Evolutionary conservation across 805 yeast species (phyloP).

Genomic region (Barnettozyma vustinii): DNA sequence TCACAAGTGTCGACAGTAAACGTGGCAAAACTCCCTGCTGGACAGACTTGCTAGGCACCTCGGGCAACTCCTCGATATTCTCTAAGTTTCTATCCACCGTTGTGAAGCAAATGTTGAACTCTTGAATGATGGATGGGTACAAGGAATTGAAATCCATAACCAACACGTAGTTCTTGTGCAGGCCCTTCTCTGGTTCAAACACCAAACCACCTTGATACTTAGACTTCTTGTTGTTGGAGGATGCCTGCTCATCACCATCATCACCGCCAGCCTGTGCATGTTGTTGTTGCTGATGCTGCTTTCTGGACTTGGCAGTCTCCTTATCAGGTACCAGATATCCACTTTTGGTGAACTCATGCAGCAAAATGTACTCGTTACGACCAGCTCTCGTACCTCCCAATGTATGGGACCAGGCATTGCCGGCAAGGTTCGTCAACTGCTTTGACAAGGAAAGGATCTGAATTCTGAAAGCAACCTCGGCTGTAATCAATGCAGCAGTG

Average conservation of each 20-base stretch:
- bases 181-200: constrained; percentile 93
- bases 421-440: constrained; percentile 89
- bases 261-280: constrained; percentile 19
- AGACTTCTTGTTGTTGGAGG: constrained; percentile 56
- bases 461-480: constrained; percentile 72
- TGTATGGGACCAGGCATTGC: constrained; percentile 96
- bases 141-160: constrained; percentile 98
- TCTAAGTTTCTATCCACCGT: constrained; percentile 70
- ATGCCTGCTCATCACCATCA: constrained; percentile 37
- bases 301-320: constrained; percentile 38
- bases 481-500: constrained; percentile 60
- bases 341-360: constrained; percentile 83
- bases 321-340: constrained; percentile 88
- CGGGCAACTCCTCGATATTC: constrained; percentile 61
- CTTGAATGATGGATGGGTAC: constrained; percentile 96
- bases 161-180: constrained; percentile 79
- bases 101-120: constrained; percentile 93
- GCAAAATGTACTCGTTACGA: constrained; percentile 85
- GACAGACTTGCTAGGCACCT: constrained; percentile 52
- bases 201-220: constrained; percentile 92
- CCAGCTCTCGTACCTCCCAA: constrained; percentile 94
- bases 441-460: constrained; percentile 87
- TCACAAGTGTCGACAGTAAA: constrained; percentile 75
- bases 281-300: constrained; percentile 28
- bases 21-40: constrained; percentile 82